Conservation (phyloP, 202 grass and related monocot species). For the Bolboschoenoplectus hybrid region DNA sequence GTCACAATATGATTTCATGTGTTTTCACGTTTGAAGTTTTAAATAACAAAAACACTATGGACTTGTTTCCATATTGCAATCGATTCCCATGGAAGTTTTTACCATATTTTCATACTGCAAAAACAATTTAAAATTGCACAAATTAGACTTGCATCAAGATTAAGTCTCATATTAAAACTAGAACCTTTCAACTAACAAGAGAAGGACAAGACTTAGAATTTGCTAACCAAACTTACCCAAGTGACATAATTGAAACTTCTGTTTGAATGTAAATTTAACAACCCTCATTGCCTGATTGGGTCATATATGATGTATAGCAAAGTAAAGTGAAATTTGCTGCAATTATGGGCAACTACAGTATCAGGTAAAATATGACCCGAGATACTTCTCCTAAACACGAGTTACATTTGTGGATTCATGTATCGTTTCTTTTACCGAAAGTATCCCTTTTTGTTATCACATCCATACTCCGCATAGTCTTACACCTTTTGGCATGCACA, state of each 20-base stretch:
- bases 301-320: background rate
- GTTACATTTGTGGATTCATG: background rate
- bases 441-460: background rate
- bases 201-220: background rate
- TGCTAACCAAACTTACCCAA: background rate
- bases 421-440: background rate
- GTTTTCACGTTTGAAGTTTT: background rate
- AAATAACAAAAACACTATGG: conserved; percentile 6
- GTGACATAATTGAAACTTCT: background rate
- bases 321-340: background rate
- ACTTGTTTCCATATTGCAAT: background rate
- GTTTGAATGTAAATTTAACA: background rate
- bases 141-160: background rate
- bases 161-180: background rate
- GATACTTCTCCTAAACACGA: background rate
- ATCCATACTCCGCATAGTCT: background rate
- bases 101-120: conserved; percentile 14
- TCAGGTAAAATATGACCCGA: background rate
- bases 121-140: background rate
- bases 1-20: background rate
- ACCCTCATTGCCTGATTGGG: background rate
- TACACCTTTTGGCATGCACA: conserved; percentile 3
- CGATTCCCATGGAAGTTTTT: background rate
- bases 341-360: background rate
- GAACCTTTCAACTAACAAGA: background rate